Evolutionary conservation across 1,139 yeast genomes (phyloP), one percentile per base, ranked within the genome.

Genomic region (Suhomyces panamericanus): DNA sequence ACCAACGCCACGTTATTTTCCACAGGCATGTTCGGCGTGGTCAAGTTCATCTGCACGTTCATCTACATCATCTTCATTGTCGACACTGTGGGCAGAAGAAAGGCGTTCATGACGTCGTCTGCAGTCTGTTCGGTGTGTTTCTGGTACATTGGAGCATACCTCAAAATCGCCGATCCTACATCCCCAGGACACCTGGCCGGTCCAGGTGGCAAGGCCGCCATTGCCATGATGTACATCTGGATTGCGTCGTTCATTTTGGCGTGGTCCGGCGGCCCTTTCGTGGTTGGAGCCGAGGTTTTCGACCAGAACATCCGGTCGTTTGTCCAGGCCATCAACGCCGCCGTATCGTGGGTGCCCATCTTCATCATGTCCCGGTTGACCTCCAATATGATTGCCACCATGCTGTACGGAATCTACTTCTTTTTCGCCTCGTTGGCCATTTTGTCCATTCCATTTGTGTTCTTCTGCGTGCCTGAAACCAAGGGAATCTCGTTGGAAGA

Each of bases 221-320:
- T 70, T 51, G 75, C 60, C 8, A 58, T 71, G 66, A 70, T 72
- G 75, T 72, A 71, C 51, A 58, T 71, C 38, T 71, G 76, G 75
- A 67, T 70, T 40, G 74, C 74, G 5, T 66, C 73, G 1, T 72
- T 71, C 44, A 70, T 70, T 38, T 57, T 66, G 37, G 75, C 75
- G 1, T 72, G 77, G 77, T 67, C 73, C 12, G 75, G 74, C 7
- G 75, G 74, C 31, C 77, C 77, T 3, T 72, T 67, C 49, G 75
- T 72, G 32, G 67, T 70, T 38, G 76, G 77, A 10, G 56, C 69
- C 42, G 77, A 72, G 51, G 67, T 71, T 1, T 71, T 69, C 50
- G 75, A 70, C 53, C 73, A 68, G 49, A 69, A 70, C 47, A 67
- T 71, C 47, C 60, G 77, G 44, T 64, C 75, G 6, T 71, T 70